Conservation (phyloP, 2,329 filamentous ascomycete genomes). For the Myriangium duriaei region DNA sequence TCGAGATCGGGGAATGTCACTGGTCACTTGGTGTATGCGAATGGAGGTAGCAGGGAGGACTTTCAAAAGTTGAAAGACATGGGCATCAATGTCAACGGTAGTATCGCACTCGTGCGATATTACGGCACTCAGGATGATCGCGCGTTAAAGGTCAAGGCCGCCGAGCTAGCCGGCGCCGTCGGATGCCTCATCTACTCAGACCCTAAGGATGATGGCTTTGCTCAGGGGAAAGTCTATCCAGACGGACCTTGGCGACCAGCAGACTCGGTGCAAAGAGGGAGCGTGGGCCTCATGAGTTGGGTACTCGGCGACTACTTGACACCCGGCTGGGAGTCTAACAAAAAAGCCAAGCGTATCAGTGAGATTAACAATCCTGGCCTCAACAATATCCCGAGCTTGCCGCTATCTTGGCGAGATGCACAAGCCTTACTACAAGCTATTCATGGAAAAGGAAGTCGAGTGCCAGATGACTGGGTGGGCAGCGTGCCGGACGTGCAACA, state of each 20-base stretch:
- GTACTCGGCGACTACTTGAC: constrained; percentile 85
- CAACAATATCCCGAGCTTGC: constrained; percentile 75
- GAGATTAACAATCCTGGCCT: constrained; percentile 60
- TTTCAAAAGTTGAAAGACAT: constrained; percentile 60
- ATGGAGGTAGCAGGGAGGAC: constrained; percentile 78
- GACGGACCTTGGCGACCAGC: constrained; percentile 67
- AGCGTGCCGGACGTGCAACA: constrained; percentile 61
- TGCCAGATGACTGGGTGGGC: constrained; percentile 61
- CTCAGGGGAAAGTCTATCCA: constrained; percentile 59
- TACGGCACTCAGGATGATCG: constrained; percentile 61
- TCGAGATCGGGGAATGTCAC: constrained; percentile 77
- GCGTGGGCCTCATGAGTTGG: constrained; percentile 69
- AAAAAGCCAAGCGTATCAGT: constrained; percentile 52
- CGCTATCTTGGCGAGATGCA: constrained; percentile 81
- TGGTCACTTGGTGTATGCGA: constrained; percentile 80
- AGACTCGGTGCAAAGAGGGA: constrained; percentile 71
- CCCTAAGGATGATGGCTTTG: constrained; percentile 70
- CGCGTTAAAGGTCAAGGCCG: constrained; percentile 77
- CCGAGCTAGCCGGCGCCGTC: constrained; percentile 70
- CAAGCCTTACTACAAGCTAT: constrained; percentile 64
- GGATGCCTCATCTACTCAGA: constrained; percentile 92
- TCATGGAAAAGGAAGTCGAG: constrained; percentile 57
- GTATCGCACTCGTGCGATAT: constrained; percentile 74
- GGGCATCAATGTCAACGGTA: constrained; percentile 61
- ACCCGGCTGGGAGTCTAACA: constrained; percentile 68